phyloP scores from a whole-genome alignment of 2,329 filamentous ascomycete species.

The Macrophomina tecta region DNA sequence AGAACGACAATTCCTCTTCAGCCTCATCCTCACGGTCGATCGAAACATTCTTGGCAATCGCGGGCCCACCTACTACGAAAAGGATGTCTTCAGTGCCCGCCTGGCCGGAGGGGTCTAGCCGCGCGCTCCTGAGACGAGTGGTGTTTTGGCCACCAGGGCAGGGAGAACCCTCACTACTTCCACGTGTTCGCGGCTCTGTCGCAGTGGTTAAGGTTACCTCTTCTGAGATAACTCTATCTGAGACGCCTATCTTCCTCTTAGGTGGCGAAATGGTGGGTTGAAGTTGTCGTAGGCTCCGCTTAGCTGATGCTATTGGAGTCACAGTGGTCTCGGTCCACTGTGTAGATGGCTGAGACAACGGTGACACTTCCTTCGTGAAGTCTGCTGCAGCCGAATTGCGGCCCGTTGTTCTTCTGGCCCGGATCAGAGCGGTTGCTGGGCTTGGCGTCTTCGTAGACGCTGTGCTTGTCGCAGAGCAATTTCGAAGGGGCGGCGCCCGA shows the following conservation, averaged over 20 bases:
- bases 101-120: not conserved
- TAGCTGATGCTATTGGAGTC: constrained; percentile 1
- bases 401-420: not conserved
- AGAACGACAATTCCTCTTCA: not conserved
- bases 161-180: not conserved
- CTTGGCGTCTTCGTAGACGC: constrained; percentile 1
- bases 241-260: not conserved
- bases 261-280: constrained; percentile 13
- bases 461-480: not conserved
- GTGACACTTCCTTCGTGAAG: constrained; percentile 13
- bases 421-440: not conserved
- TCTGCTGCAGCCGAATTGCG: not conserved
- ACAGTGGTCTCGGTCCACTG: constrained; percentile 17
- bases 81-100: not conserved
- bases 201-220: not conserved
- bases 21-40: not conserved
- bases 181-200: not conserved
- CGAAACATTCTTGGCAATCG: not conserved
- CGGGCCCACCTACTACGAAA: not conserved
- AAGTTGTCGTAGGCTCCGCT: not conserved
- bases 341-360: constrained; percentile 15
- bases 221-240: not conserved
- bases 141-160: not conserved
- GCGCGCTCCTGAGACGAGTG: not conserved
- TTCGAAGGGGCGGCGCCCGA: not conserved